phyloP scores from a whole-genome alignment of 1,284 basidiomycete species.

The Leccinum pachyderme region DNA sequence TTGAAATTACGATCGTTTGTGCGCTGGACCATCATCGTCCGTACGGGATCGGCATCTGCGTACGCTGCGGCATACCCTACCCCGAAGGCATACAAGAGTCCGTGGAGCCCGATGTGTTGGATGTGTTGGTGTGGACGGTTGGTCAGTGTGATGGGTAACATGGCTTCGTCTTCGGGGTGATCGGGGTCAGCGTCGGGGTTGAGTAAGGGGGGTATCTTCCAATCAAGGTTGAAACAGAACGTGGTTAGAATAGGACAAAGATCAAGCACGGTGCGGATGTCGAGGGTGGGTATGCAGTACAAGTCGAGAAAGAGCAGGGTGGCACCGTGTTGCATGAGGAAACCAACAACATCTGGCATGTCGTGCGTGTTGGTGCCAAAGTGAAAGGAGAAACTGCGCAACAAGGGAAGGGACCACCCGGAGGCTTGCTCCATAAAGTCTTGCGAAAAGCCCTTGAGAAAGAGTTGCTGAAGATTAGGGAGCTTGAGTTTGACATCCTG shows the following conservation, averaged over 20 bases:
- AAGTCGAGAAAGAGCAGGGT: slow-evolving; percentile 62
- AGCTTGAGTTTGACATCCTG: slow-evolving; percentile 54
- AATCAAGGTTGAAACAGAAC: slow-evolving; percentile 72
- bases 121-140: slow-evolving; percentile 55
- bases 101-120: slow-evolving; percentile 64
- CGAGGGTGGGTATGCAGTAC: slow-evolving; percentile 52
- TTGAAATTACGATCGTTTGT: slow-evolving; percentile 66
- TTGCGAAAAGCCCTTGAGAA: slow-evolving; percentile 54
- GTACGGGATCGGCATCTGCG: slow-evolving; percentile 42
- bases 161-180: slow-evolving; percentile 29
- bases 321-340: slow-evolving; percentile 56
- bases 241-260: slow-evolving; percentile 58
- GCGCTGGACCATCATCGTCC: slow-evolving; percentile 46
- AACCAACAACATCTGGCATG: slow-evolving; percentile 56
- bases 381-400: slow-evolving; percentile 56
- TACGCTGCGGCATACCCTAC: slow-evolving; percentile 48
- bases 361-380: slow-evolving; percentile 45
- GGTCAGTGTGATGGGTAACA: slow-evolving; percentile 38
- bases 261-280: slow-evolving; percentile 56
- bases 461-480: slow-evolving; percentile 56
- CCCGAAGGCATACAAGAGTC: slow-evolving; percentile 65
- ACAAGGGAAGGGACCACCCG: slow-evolving; percentile 61
- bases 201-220: slow-evolving; percentile 44
- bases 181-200: slow-evolving; percentile 29
- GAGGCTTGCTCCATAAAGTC: slow-evolving; percentile 66